Evolutionary conservation across 805 yeast genomes (phyloP).

Genomic region (Clavispora vitiphila): DNA sequence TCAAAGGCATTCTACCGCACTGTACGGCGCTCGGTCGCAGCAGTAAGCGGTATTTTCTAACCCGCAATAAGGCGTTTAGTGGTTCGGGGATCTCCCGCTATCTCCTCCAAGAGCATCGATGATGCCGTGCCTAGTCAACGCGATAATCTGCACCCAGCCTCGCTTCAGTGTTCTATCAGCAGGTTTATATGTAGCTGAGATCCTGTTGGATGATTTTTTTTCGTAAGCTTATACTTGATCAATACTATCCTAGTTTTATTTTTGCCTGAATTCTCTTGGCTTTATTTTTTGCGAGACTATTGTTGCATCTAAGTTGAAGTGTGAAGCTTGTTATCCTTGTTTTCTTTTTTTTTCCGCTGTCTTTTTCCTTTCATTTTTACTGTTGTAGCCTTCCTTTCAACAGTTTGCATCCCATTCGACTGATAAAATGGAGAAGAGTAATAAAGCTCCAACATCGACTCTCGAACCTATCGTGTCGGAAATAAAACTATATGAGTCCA

Average conservation of each 20-base stretch:
- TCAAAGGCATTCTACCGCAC: not conserved
- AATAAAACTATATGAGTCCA: constrained; percentile 7
- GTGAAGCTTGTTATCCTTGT: too few relatives aligned
- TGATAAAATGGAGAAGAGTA: not conserved
- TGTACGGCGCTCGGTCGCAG: not conserved
- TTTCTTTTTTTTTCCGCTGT: not conserved
- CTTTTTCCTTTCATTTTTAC: not conserved
- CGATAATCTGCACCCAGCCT: not conserved
- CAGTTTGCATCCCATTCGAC: not conserved
- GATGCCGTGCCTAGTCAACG: not conserved
- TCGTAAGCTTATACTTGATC: too few relatives aligned
- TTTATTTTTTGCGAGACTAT: too few relatives aligned
- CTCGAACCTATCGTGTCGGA: constrained; percentile 16
- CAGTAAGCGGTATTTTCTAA: not conserved
- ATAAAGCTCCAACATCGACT: not conserved
- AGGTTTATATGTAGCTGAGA: not conserved
- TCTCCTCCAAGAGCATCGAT: not conserved
- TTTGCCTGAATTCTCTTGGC: too few relatives aligned
- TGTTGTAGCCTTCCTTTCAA: not conserved
- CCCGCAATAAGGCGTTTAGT: not conserved
- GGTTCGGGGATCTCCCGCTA: not conserved
- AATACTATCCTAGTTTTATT: too few relatives aligned
- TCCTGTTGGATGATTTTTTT: too few relatives aligned
- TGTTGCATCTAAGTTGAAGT: too few relatives aligned
- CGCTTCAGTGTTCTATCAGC: not conserved